Conservation (phyloP, 2,329 filamentous ascomycete species). For the Anthostomella pinea region DNA sequence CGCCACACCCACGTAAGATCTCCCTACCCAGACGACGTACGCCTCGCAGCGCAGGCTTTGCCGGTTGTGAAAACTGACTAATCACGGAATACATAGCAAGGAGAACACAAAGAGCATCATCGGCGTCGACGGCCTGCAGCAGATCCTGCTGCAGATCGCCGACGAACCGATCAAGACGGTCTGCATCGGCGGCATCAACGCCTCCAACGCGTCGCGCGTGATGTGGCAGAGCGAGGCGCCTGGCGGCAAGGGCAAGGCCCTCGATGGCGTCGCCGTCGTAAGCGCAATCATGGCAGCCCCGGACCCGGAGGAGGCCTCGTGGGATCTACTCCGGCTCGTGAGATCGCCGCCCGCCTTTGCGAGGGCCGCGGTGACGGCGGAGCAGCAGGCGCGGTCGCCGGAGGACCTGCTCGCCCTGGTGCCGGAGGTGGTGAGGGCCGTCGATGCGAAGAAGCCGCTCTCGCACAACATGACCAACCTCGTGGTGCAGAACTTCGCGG, state of each 20-base stretch:
- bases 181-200: slow-evolving; percentile 86
- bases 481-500: slow-evolving; percentile 92
- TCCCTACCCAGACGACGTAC: no score
- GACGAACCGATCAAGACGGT: slow-evolving; percentile 58
- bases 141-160: slow-evolving; percentile 62
- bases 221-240: slow-evolving; percentile 62
- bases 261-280: slow-evolving; percentile 84
- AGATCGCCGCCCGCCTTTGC: slow-evolving; percentile 35
- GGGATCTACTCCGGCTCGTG: slow-evolving; percentile 57
- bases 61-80: not conserved
- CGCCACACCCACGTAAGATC: slow-evolving; percentile 75
- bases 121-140: slow-evolving; percentile 66
- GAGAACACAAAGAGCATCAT: slow-evolving; percentile 82
- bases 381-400: slow-evolving; percentile 13
- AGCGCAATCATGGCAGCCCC: slow-evolving; percentile 78
- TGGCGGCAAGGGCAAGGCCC: slow-evolving; percentile 54
- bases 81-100: slow-evolving; percentile 52
- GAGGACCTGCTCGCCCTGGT: slow-evolving; percentile 28
- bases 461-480: slow-evolving; percentile 98
- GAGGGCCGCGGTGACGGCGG: slow-evolving; percentile 3
- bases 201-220: slow-evolving; percentile 70
- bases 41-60: slow-evolving; percentile 1
- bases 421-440: slow-evolving; percentile 52
- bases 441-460: slow-evolving; percentile 66
- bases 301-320: slow-evolving; percentile 63